Evolutionary conservation across 1,139 yeast genomes (phyloP), one percentile per base, ranked within the genome.

Genomic region (Zygoascus meyerae): DNA sequence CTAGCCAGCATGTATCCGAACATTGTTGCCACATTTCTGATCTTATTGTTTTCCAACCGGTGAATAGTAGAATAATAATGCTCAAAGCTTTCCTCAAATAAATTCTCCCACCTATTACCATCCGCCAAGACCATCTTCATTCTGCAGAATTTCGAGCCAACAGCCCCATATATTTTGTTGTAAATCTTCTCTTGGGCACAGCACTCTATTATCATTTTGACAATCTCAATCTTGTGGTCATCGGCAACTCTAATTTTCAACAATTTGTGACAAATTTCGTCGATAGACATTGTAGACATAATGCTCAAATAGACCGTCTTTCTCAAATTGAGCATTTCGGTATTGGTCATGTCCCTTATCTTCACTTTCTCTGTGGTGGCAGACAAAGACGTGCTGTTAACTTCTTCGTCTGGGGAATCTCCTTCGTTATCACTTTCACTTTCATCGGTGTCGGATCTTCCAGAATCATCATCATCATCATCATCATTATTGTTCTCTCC

Each of bases 261-360:
- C 10, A 92, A 67, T 62, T 90, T 90, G 64, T 90, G 97, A 0
- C 86, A 89, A 0, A 95, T 94, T 69, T 92, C 99, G 55, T 87
- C 95, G 2, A 92, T 81, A 1, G 95, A 83, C 80, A 90, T 78
- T 48, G 96, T 82, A n/a, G 97, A 86, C 85, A 86, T 89, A 29
- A 92, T 71, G 0, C 94, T 83, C 41, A 89, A 69, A 58, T 90
- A 90, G 1, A 90, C 84, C 1, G 77, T 76, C 58, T 87, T 85
- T 54, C 87, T 85, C 54, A 78, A 77, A 44, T 78, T 78, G 2
- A 79, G 69, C 33, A 81, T 64, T 34, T 79, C 81, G 1, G 80
- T 67, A 47, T 83, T 83, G 0, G 96, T 83, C 73, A 84, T 70
- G 62, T 90, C 97, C 34, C 73, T 70, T 44, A 82, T 71, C 4